Base-by-base conservation (phyloP, 805 yeast genomes). In the Saccharomycopsis vini region DNA sequence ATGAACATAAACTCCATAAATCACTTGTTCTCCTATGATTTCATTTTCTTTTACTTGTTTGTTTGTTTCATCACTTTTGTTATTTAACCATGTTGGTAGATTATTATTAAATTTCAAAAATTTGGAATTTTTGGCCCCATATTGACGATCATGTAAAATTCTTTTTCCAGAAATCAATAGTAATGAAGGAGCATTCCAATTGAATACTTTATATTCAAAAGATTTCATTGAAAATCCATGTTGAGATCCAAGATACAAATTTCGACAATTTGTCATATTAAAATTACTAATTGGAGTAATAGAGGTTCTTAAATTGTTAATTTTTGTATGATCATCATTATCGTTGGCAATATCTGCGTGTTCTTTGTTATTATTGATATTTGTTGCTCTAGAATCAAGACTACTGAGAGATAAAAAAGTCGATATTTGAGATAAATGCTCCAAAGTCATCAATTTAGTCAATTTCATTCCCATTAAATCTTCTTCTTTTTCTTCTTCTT, bases 141-240 rank as follows among this genome's bases (percentile, higher is more conserved):
- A 45, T 20, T 40, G 37, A 3, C 12, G 9, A 13, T n/a, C 10
- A 18, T 47, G 22, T 13, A 42, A 57, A 20, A 79, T 57, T 38
- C 75, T 57, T 52, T 68, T 71, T 0, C 97, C 97, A 2, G 76
- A 71, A 0, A 90, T 66, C 0, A 89, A 47, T 6, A 89, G 52
- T 1, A 90, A 58, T 0, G 95, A 75, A 0, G 96, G 95, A 0
- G 95, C 92, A 52, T 75, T 78, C 95, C 97, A 90, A 54, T 88
- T 86, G 66, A 86, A 77, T 0, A 81, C 82, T 50, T 80, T 85
- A 44, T 81, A 73, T 61, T 89, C 95, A 46, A 90, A 72, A 0
- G 95, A 81, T 24, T 95, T 65, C 72, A 89, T 85, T 0, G 95
- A 85, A 58, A 84, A 90, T 2, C 97, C 97, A 40, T 54, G 51